Percentiles rank a stretch among this genome's conserved stretches.
phyloP scores from a whole-genome alignment of 257 asterid genomes.

The Solanum pimpinellifolium region DNA sequence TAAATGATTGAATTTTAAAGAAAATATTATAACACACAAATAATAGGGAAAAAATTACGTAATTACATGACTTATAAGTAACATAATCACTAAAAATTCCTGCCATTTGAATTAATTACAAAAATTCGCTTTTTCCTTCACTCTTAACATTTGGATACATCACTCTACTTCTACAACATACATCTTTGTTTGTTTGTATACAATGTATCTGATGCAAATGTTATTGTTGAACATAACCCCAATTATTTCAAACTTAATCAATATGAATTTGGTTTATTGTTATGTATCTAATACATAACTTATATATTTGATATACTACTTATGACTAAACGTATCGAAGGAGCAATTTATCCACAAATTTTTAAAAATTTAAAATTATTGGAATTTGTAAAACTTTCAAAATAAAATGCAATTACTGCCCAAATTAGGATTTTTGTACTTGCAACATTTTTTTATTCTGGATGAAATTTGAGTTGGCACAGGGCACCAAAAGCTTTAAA shows the following conservation, averaged over 20 bases:
- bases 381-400: no score
- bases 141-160: neutral
- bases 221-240: no score
- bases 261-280: neutral
- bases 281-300: no score
- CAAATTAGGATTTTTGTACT: neutral
- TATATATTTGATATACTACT: neutral
- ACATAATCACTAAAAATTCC: neutral
- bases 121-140: neutral
- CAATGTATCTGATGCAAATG: fast-evolving
- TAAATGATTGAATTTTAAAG: no score
- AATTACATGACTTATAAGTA: neutral
- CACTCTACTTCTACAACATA: neutral
- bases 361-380: no score
- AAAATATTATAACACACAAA: neutral
- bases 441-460: no score
- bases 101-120: neutral
- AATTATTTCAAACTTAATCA: neutral
- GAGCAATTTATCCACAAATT: neutral
- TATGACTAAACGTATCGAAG: neutral
- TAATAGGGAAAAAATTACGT: neutral
- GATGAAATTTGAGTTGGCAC: neutral
- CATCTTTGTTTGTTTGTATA: neutral
- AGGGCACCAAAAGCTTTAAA: no score
- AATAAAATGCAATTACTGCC: no score